phyloP scores from a whole-genome alignment of 2,329 filamentous ascomycete species.

The Sarocladium kiliense region DNA sequence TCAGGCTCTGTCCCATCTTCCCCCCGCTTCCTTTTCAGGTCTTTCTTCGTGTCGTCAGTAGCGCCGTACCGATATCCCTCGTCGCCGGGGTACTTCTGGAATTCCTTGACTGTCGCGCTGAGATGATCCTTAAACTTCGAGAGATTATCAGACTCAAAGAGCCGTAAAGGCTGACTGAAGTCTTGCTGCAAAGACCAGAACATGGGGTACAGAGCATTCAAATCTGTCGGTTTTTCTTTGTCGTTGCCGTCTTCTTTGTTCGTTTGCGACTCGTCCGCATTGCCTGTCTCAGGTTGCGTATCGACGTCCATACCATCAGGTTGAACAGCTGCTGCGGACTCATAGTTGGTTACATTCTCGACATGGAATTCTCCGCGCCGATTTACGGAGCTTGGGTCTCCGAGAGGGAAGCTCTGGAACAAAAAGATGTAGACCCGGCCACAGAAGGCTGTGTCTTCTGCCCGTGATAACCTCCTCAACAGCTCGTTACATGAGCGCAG shows the following conservation, averaged over 20 bases:
- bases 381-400: slow-evolving; percentile 96
- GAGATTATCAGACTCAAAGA: slow-evolving; percentile 71
- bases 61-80: slow-evolving; percentile 33
- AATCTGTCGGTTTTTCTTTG: slow-evolving; percentile 49
- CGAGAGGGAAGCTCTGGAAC: slow-evolving; percentile 94
- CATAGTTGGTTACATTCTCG: slow-evolving; percentile 81
- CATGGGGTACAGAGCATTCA: slow-evolving; percentile 74
- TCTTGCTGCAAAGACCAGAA: slow-evolving; percentile 93
- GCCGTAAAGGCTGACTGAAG: slow-evolving; percentile 82
- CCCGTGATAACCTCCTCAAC: slow-evolving; percentile 85
- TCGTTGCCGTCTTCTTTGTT: slow-evolving; percentile 39
- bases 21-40: slow-evolving; percentile 65
- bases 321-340: slow-evolving; percentile 44
- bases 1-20: slow-evolving; percentile 47
- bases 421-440: slow-evolving; percentile 97
- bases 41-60: slow-evolving; percentile 58
- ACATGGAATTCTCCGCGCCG: slow-evolving; percentile 91
- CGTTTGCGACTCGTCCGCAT: slow-evolving; percentile 22
- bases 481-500: slow-evolving; percentile 94
- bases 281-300: slow-evolving; percentile 32
- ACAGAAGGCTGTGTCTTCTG: slow-evolving; percentile 95
- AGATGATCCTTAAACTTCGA: slow-evolving; percentile 75
- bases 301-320: slow-evolving; percentile 60
- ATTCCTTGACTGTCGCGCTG: slow-evolving; percentile 57
- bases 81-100: slow-evolving; percentile 42